These are phyloP conservation scores for Flagelloscypha sp. DNA, from an alignment of 768 basidiomycete genomes.

Conservation along the genomic window DNA sequence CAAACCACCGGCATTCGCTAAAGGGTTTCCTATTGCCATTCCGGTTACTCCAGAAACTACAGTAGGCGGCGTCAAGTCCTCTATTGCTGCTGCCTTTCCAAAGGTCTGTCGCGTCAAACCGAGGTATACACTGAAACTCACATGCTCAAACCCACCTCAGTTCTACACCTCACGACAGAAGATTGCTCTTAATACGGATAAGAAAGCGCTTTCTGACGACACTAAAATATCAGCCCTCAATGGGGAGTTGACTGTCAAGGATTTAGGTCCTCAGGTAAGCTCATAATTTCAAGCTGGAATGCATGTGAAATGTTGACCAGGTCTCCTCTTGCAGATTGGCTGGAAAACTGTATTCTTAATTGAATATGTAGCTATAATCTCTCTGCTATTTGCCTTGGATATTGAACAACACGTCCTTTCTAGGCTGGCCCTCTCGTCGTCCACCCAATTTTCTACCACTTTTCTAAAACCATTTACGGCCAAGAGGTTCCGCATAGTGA, in stretches of 20 bases:
- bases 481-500: slow-evolving; percentile 60
- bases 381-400: neutral
- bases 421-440: slow-evolving; percentile 84
- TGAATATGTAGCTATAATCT: slow-evolving; percentile 68
- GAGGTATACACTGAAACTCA: no score
- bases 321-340: no score
- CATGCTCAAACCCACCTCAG: slow-evolving; percentile 28
- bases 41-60: slow-evolving; percentile 46
- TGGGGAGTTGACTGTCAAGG: slow-evolving; percentile 71
- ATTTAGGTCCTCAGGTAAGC: slow-evolving; percentile 83
- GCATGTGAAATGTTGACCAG: no score
- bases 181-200: slow-evolving; percentile 54
- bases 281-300: no score
- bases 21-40: slow-evolving; percentile 42
- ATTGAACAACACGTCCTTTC: slow-evolving; percentile 4
- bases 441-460: slow-evolving; percentile 77
- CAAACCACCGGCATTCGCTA: slow-evolving; percentile 37
- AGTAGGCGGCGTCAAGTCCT: slow-evolving; percentile 60
- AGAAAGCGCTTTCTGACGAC: slow-evolving; percentile 56
- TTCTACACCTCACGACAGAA: slow-evolving; percentile 68
- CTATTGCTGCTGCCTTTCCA: slow-evolving; percentile 49
- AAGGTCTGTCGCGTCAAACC: slow-evolving; percentile 25
- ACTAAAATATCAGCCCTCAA: slow-evolving; percentile 48
- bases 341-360: slow-evolving; percentile 86
- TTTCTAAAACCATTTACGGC: slow-evolving; percentile 65